Evolutionary conservation across 2,329 filamentous ascomycete species (phyloP).

Genomic region (Dendryphion nanum): DNA sequence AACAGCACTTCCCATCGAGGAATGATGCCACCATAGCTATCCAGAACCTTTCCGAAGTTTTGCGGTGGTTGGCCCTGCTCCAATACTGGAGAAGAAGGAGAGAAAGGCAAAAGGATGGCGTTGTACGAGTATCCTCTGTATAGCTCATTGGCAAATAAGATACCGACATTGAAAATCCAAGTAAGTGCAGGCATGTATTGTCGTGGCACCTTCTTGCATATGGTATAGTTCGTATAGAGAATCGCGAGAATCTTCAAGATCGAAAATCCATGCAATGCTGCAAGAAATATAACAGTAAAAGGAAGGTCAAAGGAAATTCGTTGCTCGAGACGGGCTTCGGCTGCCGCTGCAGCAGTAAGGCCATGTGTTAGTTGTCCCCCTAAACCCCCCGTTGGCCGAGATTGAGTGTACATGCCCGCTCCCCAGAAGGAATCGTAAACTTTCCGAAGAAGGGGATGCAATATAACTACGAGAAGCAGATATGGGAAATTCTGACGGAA

Average conservation of each 20-base stretch:
- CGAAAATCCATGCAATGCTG: slow-evolving; percentile 81
- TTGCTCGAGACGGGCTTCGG: slow-evolving; percentile 56
- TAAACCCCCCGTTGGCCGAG: slow-evolving; percentile 36
- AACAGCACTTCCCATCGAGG: slow-evolving; percentile 95
- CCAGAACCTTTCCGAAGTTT: slow-evolving; percentile 69
- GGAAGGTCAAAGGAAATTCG: slow-evolving; percentile 77
- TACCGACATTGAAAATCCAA: slow-evolving; percentile 85
- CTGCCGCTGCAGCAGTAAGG: slow-evolving; percentile 49
- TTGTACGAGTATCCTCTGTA: slow-evolving; percentile 73
- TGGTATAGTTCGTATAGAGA: slow-evolving; percentile 74
- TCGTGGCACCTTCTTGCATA: slow-evolving; percentile 71
- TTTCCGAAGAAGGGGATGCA: slow-evolving; percentile 77
- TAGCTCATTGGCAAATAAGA: slow-evolving; percentile 88
- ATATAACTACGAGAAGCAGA: slow-evolving; percentile 67
- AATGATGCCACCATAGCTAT: slow-evolving; percentile 79
- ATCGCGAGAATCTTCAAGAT: slow-evolving; percentile 79
- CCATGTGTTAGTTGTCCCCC: slow-evolving; percentile 38
- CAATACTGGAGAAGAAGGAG: slow-evolving; percentile 41
- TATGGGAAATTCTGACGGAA: slow-evolving; percentile 87
- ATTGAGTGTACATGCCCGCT: slow-evolving; percentile 44
- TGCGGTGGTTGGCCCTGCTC: slow-evolving; percentile 47
- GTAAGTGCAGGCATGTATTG: slow-evolving; percentile 71
- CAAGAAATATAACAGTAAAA: slow-evolving; percentile 78
- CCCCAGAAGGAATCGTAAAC: slow-evolving; percentile 61
- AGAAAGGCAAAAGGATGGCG: slow-evolving; percentile 57